Conservation (phyloP, 2,329 filamentous ascomycete genomes). For the Botrytis byssoidea region DNA sequence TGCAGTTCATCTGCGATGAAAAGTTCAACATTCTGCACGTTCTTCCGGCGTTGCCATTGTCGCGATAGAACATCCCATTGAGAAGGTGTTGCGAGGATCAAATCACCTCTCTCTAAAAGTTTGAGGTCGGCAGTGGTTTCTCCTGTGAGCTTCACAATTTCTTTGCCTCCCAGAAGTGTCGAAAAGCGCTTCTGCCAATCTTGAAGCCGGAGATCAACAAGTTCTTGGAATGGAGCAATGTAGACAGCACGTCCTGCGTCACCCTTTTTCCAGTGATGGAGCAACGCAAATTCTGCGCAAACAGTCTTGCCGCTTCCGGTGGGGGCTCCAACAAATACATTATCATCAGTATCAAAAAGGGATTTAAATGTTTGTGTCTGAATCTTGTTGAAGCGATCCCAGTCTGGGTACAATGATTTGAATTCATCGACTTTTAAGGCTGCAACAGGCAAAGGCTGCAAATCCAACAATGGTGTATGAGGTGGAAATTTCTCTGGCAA, state of each 20-base stretch:
- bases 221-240: slow-evolving; percentile 89
- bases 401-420: slow-evolving; percentile 75
- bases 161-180: slow-evolving; percentile 75
- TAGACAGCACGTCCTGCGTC: slow-evolving; percentile 82
- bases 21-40: slow-evolving; percentile 83
- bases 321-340: slow-evolving; percentile 88
- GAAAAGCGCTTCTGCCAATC: slow-evolving; percentile 82
- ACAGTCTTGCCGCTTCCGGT: slow-evolving; percentile 96
- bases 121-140: slow-evolving; percentile 90
- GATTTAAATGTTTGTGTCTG: slow-evolving; percentile 98
- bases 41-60: slow-evolving; percentile 95
- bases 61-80: slow-evolving; percentile 97
- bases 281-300: slow-evolving; percentile 89
- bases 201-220: slow-evolving; percentile 76
- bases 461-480: slow-evolving; percentile 85
- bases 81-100: slow-evolving; percentile 85
- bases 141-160: slow-evolving; percentile 88
- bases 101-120: slow-evolving; percentile 79
- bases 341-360: slow-evolving; percentile 85
- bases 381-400: slow-evolving; percentile 92
- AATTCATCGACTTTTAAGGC: slow-evolving; percentile 86
- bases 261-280: slow-evolving; percentile 79
- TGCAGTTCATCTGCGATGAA: slow-evolving; percentile 96
- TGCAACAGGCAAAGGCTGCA: slow-evolving; percentile 86
- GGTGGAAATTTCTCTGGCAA: slow-evolving; percentile 94